Evolutionary conservation across 108 stramenopile genomes (phyloP).

Genomic region (Schizochytrium sp.): DNA sequence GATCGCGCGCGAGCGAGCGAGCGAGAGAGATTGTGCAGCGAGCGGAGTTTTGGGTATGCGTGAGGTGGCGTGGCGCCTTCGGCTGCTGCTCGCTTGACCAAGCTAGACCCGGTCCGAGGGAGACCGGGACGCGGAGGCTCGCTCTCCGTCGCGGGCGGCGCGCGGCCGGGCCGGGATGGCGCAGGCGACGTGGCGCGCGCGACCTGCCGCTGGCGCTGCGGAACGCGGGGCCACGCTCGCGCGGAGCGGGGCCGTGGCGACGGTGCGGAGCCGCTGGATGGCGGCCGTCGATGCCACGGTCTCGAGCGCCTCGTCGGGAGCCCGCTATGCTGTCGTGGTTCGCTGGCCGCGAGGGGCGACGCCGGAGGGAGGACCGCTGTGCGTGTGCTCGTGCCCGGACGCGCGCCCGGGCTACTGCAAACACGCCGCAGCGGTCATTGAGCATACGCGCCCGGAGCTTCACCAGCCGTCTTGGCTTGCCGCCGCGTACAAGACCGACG

Average conservation of each 20-base stretch:
- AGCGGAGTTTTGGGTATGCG: too few species aligned
- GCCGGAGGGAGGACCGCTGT: not conserved
- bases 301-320: not conserved
- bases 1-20: too few species aligned
- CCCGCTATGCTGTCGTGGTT: not conserved
- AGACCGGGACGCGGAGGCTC: too few species aligned
- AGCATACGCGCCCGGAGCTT: not conserved
- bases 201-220: not conserved
- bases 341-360: not conserved
- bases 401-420: not conserved
- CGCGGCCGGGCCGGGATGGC: not conserved
- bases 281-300: not conserved
- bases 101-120: too few species aligned
- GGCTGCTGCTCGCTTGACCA: too few species aligned
- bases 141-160: too few species aligned
- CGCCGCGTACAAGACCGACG: not conserved
- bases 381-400: slow-evolving; percentile 8
- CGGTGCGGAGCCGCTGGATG: not conserved
- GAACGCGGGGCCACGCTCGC: not conserved
- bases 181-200: not conserved
- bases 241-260: not conserved
- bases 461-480: not conserved
- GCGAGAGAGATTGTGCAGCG: too few species aligned
- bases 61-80: too few species aligned
- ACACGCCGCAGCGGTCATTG: not conserved